Percentiles rank a stretch among this genome's conserved stretches.
phyloP scores from a whole-genome alignment of 805 yeast genomes.

The Suhomyces vadensis region DNA sequence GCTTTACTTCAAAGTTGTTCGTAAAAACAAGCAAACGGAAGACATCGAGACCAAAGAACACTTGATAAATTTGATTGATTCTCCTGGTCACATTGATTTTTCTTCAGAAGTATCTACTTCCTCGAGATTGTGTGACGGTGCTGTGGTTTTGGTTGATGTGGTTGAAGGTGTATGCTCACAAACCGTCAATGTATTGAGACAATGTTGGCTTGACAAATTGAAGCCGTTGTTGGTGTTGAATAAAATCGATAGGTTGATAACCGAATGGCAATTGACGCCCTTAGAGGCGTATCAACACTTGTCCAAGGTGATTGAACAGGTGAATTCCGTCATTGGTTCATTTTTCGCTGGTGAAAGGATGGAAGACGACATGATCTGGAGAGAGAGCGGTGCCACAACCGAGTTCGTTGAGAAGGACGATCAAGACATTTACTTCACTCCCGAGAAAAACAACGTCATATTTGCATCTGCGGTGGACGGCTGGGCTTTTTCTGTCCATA shows the following conservation, averaged over 20 bases:
- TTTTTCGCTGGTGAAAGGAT: slow-evolving; percentile 91
- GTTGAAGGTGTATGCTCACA: slow-evolving; percentile 99
- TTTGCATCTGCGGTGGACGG: slow-evolving; percentile 94
- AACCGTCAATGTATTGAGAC: slow-evolving; percentile 90
- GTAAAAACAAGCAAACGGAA: slow-evolving; percentile 32
- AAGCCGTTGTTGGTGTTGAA: slow-evolving; percentile 87
- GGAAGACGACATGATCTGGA: slow-evolving; percentile 79
- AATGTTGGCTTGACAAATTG: slow-evolving; percentile 91
- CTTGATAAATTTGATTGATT: slow-evolving; percentile 88
- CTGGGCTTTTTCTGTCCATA: slow-evolving; percentile 93
- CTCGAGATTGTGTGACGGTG: slow-evolving; percentile 94
- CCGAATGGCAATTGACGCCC: slow-evolving; percentile 81
- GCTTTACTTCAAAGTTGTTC: slow-evolving; percentile 74
- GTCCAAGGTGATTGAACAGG: slow-evolving; percentile 81
- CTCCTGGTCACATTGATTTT: slow-evolving; percentile 99
- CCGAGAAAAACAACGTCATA: slow-evolving; percentile 83
- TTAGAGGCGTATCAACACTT: slow-evolving; percentile 83
- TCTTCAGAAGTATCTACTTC: slow-evolving; percentile 96
- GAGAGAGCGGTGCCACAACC: slow-evolving; percentile 57
- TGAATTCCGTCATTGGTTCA: slow-evolving; percentile 90
- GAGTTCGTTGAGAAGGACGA: slow-evolving; percentile 77
- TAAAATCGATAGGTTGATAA: slow-evolving; percentile 83
- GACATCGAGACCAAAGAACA: slow-evolving; percentile 62
- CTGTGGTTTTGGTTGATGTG: slow-evolving; percentile 91
- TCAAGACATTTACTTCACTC: slow-evolving; percentile 80